phyloP scores from a whole-genome alignment of 2,329 filamentous ascomycete genomes.

The Hypomyces perniciosus region DNA sequence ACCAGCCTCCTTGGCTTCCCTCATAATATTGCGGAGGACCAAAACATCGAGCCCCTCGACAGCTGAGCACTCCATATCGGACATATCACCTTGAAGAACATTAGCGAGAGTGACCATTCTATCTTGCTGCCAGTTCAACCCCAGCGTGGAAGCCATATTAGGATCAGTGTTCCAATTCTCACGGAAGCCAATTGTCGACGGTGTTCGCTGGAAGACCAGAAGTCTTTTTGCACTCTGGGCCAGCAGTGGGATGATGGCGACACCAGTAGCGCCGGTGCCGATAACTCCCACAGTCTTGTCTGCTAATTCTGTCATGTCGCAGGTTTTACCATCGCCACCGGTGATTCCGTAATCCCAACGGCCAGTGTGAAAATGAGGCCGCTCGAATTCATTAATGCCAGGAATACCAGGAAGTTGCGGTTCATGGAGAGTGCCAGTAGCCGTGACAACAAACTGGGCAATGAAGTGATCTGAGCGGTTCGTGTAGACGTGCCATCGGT shows the following conservation, averaged over 20 bases:
- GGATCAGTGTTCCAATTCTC: neutral
- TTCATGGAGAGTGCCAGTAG: neutral
- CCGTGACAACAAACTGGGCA: neutral
- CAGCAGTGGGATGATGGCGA: neutral
- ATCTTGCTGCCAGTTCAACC: neutral
- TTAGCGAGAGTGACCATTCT: neutral
- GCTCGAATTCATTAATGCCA: neutral
- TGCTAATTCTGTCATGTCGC: neutral
- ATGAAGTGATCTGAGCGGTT: neutral
- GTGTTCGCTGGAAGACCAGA: neutral
- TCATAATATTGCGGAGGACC: neutral
- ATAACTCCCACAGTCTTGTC: neutral
- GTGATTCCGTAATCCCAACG: neutral
- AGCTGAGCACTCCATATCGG: neutral
- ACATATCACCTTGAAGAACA: neutral
- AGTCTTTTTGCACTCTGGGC: neutral
- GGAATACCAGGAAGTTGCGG: neutral
- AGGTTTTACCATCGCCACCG: neutral
- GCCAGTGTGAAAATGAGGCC: neutral
- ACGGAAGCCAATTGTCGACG: neutral
- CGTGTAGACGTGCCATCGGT: neutral
- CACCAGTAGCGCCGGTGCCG: neutral
- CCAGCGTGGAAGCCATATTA: neutral
- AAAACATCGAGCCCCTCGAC: neutral
- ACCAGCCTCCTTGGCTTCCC: neutral